These are phyloP conservation scores for Nitzschia putrida DNA, from an alignment of 108 stramenopile species.

Conservation along the genomic window DNA sequence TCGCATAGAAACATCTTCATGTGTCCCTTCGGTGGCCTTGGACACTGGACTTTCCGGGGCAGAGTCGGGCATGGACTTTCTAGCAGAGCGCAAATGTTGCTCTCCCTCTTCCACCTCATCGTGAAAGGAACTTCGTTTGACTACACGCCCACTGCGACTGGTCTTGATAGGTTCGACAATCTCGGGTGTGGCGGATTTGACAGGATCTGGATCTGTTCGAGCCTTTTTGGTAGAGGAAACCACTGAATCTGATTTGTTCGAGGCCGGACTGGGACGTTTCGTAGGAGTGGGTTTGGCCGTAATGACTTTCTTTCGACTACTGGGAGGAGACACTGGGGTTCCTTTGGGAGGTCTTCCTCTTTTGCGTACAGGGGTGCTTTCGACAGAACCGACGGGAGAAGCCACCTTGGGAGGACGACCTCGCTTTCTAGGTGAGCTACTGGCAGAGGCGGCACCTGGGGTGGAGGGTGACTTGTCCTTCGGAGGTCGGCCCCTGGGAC, in stretches of 20 bases:
- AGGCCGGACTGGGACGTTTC: constrained; percentile 1
- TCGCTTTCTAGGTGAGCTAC: constrained; percentile 25
- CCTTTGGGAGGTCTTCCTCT: constrained; percentile 31
- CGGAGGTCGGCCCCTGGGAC: constrained; percentile 32
- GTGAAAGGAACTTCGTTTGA: constrained; percentile 71
- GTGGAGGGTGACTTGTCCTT: constrained; percentile 26
- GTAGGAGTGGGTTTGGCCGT: not conserved
- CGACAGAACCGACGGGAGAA: not conserved
- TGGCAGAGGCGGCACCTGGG: not conserved
- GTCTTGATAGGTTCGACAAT: constrained; percentile 25
- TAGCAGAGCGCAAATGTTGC: constrained; percentile 49
- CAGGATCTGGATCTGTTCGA: constrained; percentile 1
- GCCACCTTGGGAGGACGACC: constrained; percentile 32
- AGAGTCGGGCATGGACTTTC: constrained; percentile 20
- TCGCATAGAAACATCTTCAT: not conserved
- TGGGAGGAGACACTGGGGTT: not conserved
- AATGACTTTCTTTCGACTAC: constrained; percentile 2
- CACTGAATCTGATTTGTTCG: not conserved
- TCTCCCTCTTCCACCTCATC: constrained; percentile 72
- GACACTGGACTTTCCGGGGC: not conserved
- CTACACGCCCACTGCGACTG: constrained; percentile 79
- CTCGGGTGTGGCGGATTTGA: not conserved
- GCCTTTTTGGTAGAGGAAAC: constrained; percentile 6
- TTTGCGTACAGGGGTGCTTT: constrained; percentile 15
- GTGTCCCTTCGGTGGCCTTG: not conserved